Evolutionary conservation across 179 eudicot genomes (phyloP), one percentile per base, ranked within the genome.

Genomic region (Spergularia azorica): DNA sequence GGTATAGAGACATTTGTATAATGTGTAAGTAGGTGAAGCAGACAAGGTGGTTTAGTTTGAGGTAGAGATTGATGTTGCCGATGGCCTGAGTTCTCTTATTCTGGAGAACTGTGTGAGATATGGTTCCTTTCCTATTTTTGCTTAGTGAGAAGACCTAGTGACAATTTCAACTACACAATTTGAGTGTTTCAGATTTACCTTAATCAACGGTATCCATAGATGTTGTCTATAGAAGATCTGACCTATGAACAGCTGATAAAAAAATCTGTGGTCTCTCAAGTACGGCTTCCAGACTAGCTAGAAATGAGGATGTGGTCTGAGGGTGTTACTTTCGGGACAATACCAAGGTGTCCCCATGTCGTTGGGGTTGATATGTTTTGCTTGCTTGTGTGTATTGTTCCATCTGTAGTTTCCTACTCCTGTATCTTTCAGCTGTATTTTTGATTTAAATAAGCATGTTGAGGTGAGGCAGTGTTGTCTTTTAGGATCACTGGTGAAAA

Each of bases 401-500:
- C 5, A 36, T 41, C 14, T 18, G 15, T 60, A 50, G 32, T 20
- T 50, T 26, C 36, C 18, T 63, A 15, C 9, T 41, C 36, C 36
- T 63, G 36, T 39, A 9, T 38, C 18, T 36, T 15, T 50, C 61
- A 50, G 68, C 50, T 43, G 57, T 71, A n/a, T 54, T 71, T 70
- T 20, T 60, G 43, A 59, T 52, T 21, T 73, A 60, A 71, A 77
- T 10, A 81, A 36, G 67, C 65, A 70, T 73, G 68, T 63, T 82
- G 83, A 84, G 69, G 32, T 73, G 16, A 79, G 58, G 81, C 76
- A 84, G 81, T 77, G 51, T 65, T 84, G 58, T 64, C 16, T 76
- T 71, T 83, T 91, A 94, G 97, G 91, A 84, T 94, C 59, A 88
- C 93, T 50, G 98, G 98, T 62, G 94, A 82, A 81, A 94, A 92